A percentile compares a stretch with the other conserved stretches of the same genome.
Conservation (phyloP, 1,284 basidiomycete species). For the Puccinia coronata region DNA sequence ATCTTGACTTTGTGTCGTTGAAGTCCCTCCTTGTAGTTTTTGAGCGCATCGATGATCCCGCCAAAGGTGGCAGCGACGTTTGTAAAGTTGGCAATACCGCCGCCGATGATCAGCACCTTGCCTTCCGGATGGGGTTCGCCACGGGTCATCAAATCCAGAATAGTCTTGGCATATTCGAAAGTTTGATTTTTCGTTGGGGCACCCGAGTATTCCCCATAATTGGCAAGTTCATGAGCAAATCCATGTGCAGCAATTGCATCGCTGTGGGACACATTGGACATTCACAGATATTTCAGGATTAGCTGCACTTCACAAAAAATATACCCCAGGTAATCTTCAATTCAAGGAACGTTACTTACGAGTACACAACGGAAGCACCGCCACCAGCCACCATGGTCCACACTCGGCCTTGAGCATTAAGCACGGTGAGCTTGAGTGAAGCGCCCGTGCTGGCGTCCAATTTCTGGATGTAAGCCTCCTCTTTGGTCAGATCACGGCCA, state of each 20-base stretch:
- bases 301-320: background rate
- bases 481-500: slow-evolving; percentile 94
- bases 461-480: too few relatives aligned
- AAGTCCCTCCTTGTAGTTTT: slow-evolving; percentile 85
- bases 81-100: slow-evolving; percentile 99
- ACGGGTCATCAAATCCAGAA: slow-evolving; percentile 94
- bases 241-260: slow-evolving; percentile 97
- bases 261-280: slow-evolving; percentile 62
- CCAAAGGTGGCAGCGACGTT: slow-evolving; percentile 99
- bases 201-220: slow-evolving; percentile 99
- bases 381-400: slow-evolving; percentile 99
- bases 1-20: slow-evolving; percentile 84
- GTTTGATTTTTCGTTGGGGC: slow-evolving; percentile 98
- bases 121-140: slow-evolving; percentile 78
- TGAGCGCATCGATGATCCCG: slow-evolving; percentile 95
- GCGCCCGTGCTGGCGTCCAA: too few relatives aligned
- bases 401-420: slow-evolving; percentile 90
- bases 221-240: slow-evolving; percentile 94
- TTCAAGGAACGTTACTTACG: slow-evolving; percentile 54
- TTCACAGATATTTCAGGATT: background rate
- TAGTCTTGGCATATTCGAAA: slow-evolving; percentile 99
- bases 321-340: too few relatives aligned
- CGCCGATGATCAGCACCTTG: slow-evolving; percentile 99
- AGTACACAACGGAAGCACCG: slow-evolving; percentile 79
- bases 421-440: slow-evolving; percentile 94